Conservation (phyloP, 306 rosid species). For the Oxytropis ochrocephala region DNA sequence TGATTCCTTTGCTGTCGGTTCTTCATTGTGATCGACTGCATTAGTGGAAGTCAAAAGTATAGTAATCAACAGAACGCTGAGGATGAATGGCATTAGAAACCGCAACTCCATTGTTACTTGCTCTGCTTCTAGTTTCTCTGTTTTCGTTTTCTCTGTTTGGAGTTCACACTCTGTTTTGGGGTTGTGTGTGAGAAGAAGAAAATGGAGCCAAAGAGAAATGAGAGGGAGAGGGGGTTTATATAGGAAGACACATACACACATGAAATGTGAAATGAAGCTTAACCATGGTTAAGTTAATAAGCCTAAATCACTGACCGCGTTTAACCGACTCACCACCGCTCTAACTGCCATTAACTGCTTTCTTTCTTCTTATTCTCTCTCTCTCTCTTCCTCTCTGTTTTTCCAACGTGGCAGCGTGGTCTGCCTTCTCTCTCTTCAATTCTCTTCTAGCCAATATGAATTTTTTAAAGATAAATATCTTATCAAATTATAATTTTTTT, state of each 20-base stretch:
- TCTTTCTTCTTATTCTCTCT: not conserved
- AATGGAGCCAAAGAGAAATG: slow-evolving; percentile 33
- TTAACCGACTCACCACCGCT: slow-evolving; percentile 37
- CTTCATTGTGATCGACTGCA: slow-evolving; percentile 20
- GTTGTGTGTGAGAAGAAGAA: slow-evolving; percentile 4
- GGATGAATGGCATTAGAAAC: slow-evolving; percentile 16
- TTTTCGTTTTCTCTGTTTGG: not conserved
- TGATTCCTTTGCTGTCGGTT: slow-evolving; percentile 5
- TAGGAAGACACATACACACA: slow-evolving; percentile 19
- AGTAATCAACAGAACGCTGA: slow-evolving; percentile 17
- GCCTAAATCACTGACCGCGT: not conserved
- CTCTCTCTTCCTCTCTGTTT: not conserved
- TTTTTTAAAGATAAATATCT: too few relatives aligned
- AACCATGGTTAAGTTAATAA: slow-evolving; percentile 50
- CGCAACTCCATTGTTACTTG: slow-evolving; percentile 43
- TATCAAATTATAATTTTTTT: too few relatives aligned
- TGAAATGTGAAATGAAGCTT: not conserved
- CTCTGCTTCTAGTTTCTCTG: not conserved
- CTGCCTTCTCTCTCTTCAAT: not conserved
- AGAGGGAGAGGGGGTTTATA: slow-evolving; percentile 34
- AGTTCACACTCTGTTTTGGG: not conserved
- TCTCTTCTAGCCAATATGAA: not conserved
- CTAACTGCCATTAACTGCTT: slow-evolving; percentile 64
- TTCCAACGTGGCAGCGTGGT: slow-evolving; percentile 30
- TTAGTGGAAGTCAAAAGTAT: slow-evolving; percentile 22